Conservation (phyloP, 345 rosid species). For the Eucalyptus globulus region DNA sequence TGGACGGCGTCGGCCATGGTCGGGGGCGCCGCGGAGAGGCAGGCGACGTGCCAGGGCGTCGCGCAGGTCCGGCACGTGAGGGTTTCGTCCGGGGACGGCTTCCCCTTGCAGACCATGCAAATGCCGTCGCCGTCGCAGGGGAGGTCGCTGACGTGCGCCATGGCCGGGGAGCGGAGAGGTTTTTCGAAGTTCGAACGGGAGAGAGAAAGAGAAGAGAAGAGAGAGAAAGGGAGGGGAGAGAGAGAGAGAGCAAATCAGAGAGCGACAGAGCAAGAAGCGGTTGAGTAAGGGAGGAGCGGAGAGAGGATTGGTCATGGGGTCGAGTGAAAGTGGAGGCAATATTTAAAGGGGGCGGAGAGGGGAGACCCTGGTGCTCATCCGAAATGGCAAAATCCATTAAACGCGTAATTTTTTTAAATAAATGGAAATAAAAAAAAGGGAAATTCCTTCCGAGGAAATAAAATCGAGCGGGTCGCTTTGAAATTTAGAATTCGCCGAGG, state of each 20-base stretch:
- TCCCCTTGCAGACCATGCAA: constrained; percentile 55
- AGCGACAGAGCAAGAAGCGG: background rate
- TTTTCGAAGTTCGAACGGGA: background rate
- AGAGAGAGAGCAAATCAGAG: background rate
- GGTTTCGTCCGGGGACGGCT: constrained; percentile 27
- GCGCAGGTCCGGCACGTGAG: constrained; percentile 42
- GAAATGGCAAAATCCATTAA: background rate
- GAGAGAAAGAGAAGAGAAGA: background rate
- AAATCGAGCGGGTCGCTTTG: background rate
- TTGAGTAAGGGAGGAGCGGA: background rate
- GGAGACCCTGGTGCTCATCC: background rate
- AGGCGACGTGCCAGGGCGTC: constrained; percentile 69
- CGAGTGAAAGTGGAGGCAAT: background rate
- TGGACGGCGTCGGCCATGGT: constrained; percentile 25
- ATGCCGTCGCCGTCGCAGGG: constrained; percentile 59
- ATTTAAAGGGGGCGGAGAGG: background rate
- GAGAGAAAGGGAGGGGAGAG: background rate
- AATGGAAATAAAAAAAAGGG: background rate
- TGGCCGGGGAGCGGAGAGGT: background rate
- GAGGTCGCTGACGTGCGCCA: constrained; percentile 36
- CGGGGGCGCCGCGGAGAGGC: constrained; percentile 29
- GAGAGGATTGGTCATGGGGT: background rate
- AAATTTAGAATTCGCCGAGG: background rate
- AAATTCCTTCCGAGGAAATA: background rate
- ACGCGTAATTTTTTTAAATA: background rate